Conservation (phyloP, 2,329 filamentous ascomycete species). For the Neocucurbitaria cava region DNA sequence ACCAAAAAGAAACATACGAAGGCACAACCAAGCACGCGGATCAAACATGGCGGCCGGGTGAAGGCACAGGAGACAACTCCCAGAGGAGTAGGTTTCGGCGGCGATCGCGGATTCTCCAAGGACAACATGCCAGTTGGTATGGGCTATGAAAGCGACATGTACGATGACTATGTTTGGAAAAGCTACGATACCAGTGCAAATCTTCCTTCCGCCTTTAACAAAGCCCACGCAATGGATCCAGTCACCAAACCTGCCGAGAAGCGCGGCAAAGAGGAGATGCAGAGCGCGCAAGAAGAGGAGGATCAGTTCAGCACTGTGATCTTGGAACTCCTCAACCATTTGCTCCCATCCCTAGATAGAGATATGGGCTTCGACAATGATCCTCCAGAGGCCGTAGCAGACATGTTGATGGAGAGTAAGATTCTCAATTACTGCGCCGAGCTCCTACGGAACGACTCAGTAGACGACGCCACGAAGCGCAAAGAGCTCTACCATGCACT, state of each 20-base stretch:
- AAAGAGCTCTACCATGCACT: conserved; percentile 48
- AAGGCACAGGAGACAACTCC: neutral
- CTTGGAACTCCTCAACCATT: conserved; percentile 25
- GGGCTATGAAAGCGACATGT: conserved; percentile 14
- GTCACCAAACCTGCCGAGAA: neutral
- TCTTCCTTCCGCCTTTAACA: neutral
- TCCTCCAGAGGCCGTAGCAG: conserved; percentile 36
- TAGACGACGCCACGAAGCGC: conserved; percentile 47
- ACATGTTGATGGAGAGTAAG: conserved; percentile 47
- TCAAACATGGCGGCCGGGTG: neutral
- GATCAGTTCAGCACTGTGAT: conserved; percentile 19
- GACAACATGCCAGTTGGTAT: conserved; percentile 14
- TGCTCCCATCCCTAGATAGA: conserved; percentile 32
- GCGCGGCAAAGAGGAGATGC: conserved; percentile 11
- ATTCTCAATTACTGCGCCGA: conserved; percentile 49
- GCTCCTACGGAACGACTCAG: conserved; percentile 51
- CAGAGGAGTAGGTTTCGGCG: conserved; percentile 13
- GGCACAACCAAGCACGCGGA: neutral
- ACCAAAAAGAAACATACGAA: conserved; percentile 4
- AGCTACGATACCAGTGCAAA: neutral
- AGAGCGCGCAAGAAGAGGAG: conserved; percentile 12
- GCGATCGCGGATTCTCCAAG: neutral
- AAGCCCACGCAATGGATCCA: conserved; percentile 1
- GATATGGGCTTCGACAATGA: conserved; percentile 36
- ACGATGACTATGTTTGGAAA: neutral